These are phyloP conservation scores for Centrapalus pauciflorus DNA, from an alignment of 129 eudicot genomes.

Conservation along the genomic window DNA sequence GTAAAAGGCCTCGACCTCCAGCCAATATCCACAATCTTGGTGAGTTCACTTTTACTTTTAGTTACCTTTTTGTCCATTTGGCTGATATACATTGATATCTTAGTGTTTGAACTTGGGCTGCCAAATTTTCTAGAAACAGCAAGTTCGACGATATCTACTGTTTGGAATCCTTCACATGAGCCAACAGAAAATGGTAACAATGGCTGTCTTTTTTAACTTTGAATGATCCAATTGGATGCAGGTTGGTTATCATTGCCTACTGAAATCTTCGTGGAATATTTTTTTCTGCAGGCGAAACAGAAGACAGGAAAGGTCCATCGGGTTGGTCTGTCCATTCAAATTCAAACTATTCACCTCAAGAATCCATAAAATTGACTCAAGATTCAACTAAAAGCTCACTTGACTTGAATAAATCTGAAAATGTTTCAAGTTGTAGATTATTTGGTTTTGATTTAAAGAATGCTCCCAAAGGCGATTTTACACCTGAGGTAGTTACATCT, in stretches of 20 bases:
- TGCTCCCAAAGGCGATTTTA: slow-evolving; percentile 24
- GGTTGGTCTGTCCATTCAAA: slow-evolving; percentile 44
- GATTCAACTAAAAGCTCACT: slow-evolving; percentile 7
- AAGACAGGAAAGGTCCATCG: slow-evolving; percentile 45
- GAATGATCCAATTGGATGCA: slow-evolving; percentile 21
- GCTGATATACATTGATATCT: background rate
- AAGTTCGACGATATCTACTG: slow-evolving; percentile 37
- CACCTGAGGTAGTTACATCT: slow-evolving; percentile 17
- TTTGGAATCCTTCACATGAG: slow-evolving; percentile 52
- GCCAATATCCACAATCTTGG: slow-evolving; percentile 41
- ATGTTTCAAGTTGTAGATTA: slow-evolving; percentile 52
- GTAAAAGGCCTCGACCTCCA: slow-evolving; percentile 43
- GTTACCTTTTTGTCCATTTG: background rate
- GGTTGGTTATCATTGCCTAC: slow-evolving; percentile 23
- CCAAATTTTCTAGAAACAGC: slow-evolving; percentile 39
- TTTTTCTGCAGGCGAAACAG: slow-evolving; percentile 39
- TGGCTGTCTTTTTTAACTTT: background rate
- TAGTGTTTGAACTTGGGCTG: slow-evolving; percentile 3
- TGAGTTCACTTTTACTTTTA: slow-evolving; percentile 14
- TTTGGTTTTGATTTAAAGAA: slow-evolving; percentile 73
- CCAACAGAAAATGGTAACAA: slow-evolving; percentile 32
- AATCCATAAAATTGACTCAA: slow-evolving; percentile 18
- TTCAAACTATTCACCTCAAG: slow-evolving; percentile 28
- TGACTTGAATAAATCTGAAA: slow-evolving; percentile 44
- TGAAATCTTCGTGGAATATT: slow-evolving; percentile 24